Evolutionary conservation across 2,329 filamentous ascomycete species (phyloP), one percentile per base, ranked within the genome.

Genomic region (Cadophora luteo-olivacea): DNA sequence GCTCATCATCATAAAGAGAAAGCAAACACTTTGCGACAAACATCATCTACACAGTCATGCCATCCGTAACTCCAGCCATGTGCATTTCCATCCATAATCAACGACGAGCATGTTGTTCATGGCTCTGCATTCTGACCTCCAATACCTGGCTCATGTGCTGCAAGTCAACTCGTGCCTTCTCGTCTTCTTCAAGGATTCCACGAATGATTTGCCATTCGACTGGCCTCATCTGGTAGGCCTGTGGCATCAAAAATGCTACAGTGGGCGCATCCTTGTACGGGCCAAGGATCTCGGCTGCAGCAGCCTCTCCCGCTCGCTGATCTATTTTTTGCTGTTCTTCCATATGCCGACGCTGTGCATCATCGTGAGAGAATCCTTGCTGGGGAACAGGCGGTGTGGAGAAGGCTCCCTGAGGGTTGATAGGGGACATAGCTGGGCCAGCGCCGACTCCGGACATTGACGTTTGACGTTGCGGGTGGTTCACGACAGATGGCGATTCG

Each of bases 201-300:
- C 86, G 85, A 70, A 97, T 87, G 33, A 96, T 87, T 66, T 87
- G 84, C 86, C 96, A 91, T 76, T 97, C 92, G 19, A 86, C 82
- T n/a, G 87, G 83, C 57, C 89, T 85, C 83, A 92, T 92, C 61
- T 86, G 85, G 24, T 85, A 87, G 0, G 90, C 90, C 72, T 92
- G 89, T 5, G 89, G 87, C 55, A 93, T 82, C 4, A 94, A 81
- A 73, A 93, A 91, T 29, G 87, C 84, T 9, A 92, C 88, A 0
- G 90, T 91, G 0, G 90, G 87, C 19, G 87, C 86, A 25, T 82
- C 83, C 14, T 90, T 86, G 55, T 91, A 82, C 1, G 72, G 69
- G 0, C 91, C 91, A 0, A 93, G 83, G 0, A 92, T 86, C 68
- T 90, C 85, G 0, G 83, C 80, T 0, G 91, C 91, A 19, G 86